Conservation (phyloP, 371 early-diverging fungal genomes). For the Rhizopus sp. region DNA sequence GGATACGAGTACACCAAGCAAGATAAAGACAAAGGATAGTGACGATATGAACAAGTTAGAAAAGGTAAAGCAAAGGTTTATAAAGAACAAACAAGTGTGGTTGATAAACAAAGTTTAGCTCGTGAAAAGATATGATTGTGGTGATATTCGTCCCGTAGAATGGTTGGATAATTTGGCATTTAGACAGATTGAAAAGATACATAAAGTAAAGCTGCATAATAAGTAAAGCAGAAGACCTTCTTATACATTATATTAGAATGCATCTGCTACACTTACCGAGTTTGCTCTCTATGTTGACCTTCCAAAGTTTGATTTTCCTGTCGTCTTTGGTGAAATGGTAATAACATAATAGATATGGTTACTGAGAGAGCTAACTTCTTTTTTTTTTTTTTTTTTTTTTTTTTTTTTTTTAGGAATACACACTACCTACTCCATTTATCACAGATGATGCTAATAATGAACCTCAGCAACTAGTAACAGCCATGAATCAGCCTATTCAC, state of each 20-base stretch:
- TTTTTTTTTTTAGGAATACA: constrained; percentile 28
- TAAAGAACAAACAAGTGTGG: background rate
- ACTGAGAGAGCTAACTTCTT: too few relatives aligned
- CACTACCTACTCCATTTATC: constrained; percentile 28
- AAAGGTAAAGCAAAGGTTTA: constrained; percentile 52
- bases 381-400: too few relatives aligned
- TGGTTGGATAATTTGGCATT: constrained; percentile 93
- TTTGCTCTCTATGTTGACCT: constrained; percentile 83
- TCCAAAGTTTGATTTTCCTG: constrained; percentile 92
- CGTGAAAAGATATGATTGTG: constrained; percentile 81
- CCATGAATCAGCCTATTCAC: constrained; percentile 35
- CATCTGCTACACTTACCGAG: constrained; percentile 55
- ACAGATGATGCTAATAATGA: constrained; percentile 8
- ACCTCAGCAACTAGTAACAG: constrained; percentile 22
- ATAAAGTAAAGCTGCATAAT: constrained; percentile 50
- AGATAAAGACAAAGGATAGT: constrained; percentile 35
- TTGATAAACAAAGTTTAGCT: constrained; percentile 43
- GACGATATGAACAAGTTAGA: constrained; percentile 87
- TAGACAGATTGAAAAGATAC: constrained; percentile 78
- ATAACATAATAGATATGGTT: background rate
- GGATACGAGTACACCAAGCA: constrained; percentile 64
- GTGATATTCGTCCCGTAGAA: constrained; percentile 80
- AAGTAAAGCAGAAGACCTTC: background rate
- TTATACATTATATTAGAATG: constrained; percentile 36
- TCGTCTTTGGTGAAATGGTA: constrained; percentile 85